Base-by-base conservation (phyloP, 2,329 filamentous ascomycete genomes). In the Arthrinium phaeospermum region DNA sequence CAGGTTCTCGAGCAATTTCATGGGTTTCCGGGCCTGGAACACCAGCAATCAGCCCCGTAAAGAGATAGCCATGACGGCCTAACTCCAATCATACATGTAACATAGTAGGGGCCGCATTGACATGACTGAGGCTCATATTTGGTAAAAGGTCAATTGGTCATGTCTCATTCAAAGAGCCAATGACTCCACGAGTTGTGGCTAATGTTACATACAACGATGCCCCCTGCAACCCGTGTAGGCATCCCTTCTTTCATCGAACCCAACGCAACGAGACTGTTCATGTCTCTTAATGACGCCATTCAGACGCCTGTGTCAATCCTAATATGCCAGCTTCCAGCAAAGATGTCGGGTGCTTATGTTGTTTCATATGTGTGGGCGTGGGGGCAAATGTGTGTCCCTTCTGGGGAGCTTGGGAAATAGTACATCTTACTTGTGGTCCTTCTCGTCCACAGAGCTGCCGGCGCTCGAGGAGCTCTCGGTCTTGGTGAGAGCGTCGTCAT, bases 381-480 rank as follows among this genome's bases (percentile, higher is more conserved):
- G 57, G 57, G 57, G 57, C 57, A 64, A n/a, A 24, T 64, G 57
- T 14, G 19, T 64, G 57, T 64, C 57, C 57, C 57, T 64, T 64
- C 57, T 64, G 57, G 57, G 57, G 57, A 64, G 34, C 57, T 41
- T 64, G 57, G 16, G 34, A 41, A 64, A 67, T 70, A 72, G 41
- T 73, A 73, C 72, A 72, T 61, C 68, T 70, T 71, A 64, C 70
- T 73, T 73, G 68, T 71, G 69, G 24, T 80, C 72, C 77, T 83
- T 82, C 72, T 89, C 88, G 75, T 89, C 87, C 70, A 89, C 86
- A 76, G 89, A 83, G 79, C 89, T 92, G 78, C 87, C 88, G 76
- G 83, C 85, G 78, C 86, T 90, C 81, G 90, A 91, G 74, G 90
- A 90, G 72, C 85, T 86, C 79, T 90, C 88, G 46, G 85, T 87